These are phyloP conservation scores for Hypholoma fasciculare DNA, from an alignment of 768 basidiomycete species.

Conservation along the genomic window DNA sequence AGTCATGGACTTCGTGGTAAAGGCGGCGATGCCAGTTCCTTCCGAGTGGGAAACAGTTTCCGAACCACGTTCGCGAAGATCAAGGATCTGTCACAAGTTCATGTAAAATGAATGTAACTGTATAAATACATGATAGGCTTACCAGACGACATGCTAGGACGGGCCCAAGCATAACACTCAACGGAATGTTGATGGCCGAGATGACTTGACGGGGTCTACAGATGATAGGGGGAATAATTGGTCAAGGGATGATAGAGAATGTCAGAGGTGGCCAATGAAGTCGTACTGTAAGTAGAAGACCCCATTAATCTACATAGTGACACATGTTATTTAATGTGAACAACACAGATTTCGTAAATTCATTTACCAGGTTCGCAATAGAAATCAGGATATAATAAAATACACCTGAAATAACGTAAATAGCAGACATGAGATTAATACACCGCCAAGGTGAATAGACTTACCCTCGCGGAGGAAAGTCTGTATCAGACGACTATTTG, in stretches of 20 bases:
- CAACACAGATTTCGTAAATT: background rate
- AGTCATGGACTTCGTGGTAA: slow-evolving; percentile 62
- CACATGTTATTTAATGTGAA: background rate
- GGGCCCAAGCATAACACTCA: slow-evolving; percentile 83
- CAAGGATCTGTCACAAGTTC: slow-evolving; percentile 57
- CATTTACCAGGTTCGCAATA: slow-evolving; percentile 69
- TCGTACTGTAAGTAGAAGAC: slow-evolving; percentile 84
- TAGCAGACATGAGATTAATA: background rate
- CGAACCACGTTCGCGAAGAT: slow-evolving; percentile 79
- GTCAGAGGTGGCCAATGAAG: background rate
- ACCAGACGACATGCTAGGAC: slow-evolving; percentile 79
- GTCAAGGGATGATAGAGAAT: slow-evolving; percentile 1
- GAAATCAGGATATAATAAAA: slow-evolving; percentile 87
- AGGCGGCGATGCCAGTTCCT: slow-evolving; percentile 66
- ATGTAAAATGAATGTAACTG: background rate
- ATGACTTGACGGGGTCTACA: slow-evolving; percentile 77
- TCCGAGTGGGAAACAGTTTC: slow-evolving; percentile 77
- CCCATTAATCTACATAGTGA: slow-evolving; percentile 59
- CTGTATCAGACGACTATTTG: slow-evolving; percentile 78
- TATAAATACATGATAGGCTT: slow-evolving; percentile 16
- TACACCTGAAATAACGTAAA: slow-evolving; percentile 47
- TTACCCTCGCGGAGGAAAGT: slow-evolving; percentile 82
- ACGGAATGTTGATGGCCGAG: slow-evolving; percentile 81
- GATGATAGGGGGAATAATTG: slow-evolving; percentile 9
- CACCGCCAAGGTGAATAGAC: slow-evolving; percentile 6